Base-by-base conservation (phyloP, 2,329 filamentous ascomycete genomes). In the Zymoseptoria crescenta region DNA sequence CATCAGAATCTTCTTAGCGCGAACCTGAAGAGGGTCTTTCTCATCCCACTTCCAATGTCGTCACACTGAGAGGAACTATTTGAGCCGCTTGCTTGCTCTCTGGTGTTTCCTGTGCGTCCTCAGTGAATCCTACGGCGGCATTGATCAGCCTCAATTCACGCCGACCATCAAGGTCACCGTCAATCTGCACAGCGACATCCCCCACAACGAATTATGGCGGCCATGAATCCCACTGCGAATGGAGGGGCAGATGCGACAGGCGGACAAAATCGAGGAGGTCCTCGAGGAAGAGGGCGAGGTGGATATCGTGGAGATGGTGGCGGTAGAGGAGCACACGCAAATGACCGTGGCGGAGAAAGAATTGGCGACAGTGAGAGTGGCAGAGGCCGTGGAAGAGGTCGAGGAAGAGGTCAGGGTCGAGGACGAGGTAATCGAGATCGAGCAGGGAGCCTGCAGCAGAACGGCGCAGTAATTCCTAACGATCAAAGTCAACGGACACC, bases 391-490 rank as follows among this genome's bases (percentile, higher is more conserved):
- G 64, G 66, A 10, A 56, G 66, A 56, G 64, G 67, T 1, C 55
- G 62, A 27, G 73, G 73, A 52, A 67, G 72, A 28, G 66, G 72
- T 59, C 61, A 65, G 28, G 67, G 68, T 10, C 67, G 71, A 61
- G 74, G 74, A 41, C 68, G 70, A 54, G 71, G 71, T 19, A 68
- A 71, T 55, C 67, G 73, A 64, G 73, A 74, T 8, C 65, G 72
- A 59, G 68, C 69, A 55, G 65, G 69, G 56, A 65, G 60, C 51
- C 70, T 68, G 21, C 59, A 58, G 27, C 63, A 67, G 28, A 52
- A 60, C 19, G 49, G 58, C 20, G 53, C 58, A n/a, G 67, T 30
- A 63, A 69, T 52, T 65, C 10, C 35, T 16, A 65, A 49, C 24
- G 55, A 52, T 30, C 64, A 62, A 52, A 61, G 66, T 49, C 64